Percentiles rank a stretch among this genome's conserved stretches.
These are phyloP conservation scores for Gleditsia sinensis DNA, from an alignment of 306 rosid species.

Conservation along the genomic window DNA sequence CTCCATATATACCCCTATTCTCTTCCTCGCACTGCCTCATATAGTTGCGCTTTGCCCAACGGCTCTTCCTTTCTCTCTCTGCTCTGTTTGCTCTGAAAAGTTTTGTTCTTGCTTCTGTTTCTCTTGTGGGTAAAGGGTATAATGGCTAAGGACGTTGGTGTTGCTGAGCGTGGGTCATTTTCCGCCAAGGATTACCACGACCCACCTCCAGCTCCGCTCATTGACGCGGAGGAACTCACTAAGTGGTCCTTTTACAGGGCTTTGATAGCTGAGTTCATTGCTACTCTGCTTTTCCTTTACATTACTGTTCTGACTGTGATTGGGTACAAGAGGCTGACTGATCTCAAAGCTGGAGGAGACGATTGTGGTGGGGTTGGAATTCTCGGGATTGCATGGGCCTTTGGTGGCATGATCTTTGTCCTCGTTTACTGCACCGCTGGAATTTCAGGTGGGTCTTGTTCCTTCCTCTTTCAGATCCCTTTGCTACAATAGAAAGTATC, in stretches of 20 bases:
- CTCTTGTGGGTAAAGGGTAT: no score
- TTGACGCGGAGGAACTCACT: no score
- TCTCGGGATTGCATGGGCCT: slow-evolving; percentile 82
- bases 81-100: no score
- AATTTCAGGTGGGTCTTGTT: slow-evolving; percentile 54
- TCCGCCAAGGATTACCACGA: no score
- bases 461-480: neutral
- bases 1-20: no score
- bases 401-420: slow-evolving; percentile 81
- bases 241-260: slow-evolving; percentile 77
- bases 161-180: no score
- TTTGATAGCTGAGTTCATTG: slow-evolving; percentile 76
- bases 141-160: no score
- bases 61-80: no score
- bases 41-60: no score
- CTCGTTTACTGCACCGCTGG: slow-evolving; percentile 92
- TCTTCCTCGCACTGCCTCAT: no score
- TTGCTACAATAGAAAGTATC: neutral
- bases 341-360: slow-evolving; percentile 14
- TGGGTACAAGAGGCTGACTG: slow-evolving; percentile 61
- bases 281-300: slow-evolving; percentile 76
- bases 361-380: slow-evolving; percentile 64
- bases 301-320: slow-evolving; percentile 68
- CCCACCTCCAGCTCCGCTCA: no score
- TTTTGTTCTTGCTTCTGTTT: no score